Base-by-base conservation (phyloP, 2,329 filamentous ascomycete species). In the Neofusicoccum umdonicola region DNA sequence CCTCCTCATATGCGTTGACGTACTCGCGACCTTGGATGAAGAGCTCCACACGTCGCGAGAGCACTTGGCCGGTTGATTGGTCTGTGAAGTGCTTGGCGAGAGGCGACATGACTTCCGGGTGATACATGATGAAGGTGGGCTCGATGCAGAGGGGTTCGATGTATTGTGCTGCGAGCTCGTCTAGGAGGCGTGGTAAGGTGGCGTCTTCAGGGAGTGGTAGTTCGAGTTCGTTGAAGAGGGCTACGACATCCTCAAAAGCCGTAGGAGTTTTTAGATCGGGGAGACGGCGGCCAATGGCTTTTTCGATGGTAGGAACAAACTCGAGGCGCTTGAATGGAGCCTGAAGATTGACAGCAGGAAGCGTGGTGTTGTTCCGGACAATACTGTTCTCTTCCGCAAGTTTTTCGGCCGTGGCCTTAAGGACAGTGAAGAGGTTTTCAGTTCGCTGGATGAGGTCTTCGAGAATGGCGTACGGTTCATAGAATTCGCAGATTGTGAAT, bases 401-500 rank as follows among this genome's bases (percentile, higher is more conserved):
- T 17, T 84, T 82, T 51, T 73, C 72, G 12, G 73, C 69, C n/a
- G 71, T 70, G 5, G 57, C 65, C n/a, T 71, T 69, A 0, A 77
- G 69, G 22, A 69, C 70, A n/a, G 71, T 69, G 37, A 97, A 78
- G 54, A 98, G 78, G 13, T 83, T 80, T 75, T 95, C 90, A 0
- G 94, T 98, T 74, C 88, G 86, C 19, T 77, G 74, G 72, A 96
- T 93, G 58, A 98, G 81, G 47, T 91, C 86, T 41, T 88, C 81
- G 0, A 97, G 84, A 68, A 89, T 90, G 66, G 90, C 88, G 72
- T 93, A 96, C 2, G 93, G 89, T 67, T 90, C 89, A 78, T 99
- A 99, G 79, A 97, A 98, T 79, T 99, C 95, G 81, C 94, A 98
- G 66, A 92, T 98, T 50, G 91, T 95, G 79, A 98, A 99, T 74